Percentiles rank a stretch among this genome's conserved stretches.
phyloP scores from a whole-genome alignment of 2,329 filamentous ascomycete species.

The Penicillium freii region DNA sequence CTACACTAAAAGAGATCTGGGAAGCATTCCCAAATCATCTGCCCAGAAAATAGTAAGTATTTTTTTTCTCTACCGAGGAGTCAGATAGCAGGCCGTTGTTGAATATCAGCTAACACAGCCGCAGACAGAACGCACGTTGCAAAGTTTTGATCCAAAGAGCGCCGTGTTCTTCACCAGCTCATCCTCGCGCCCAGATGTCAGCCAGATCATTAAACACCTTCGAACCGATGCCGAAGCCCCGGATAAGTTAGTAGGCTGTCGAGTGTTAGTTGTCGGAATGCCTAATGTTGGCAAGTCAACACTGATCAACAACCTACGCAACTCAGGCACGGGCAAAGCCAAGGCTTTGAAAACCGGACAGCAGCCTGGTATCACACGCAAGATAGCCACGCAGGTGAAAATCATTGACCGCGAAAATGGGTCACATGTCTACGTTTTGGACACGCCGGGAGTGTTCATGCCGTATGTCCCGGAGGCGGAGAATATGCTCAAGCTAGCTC shows the following conservation, averaged over 20 bases:
- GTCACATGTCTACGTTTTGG: constrained; percentile 75
- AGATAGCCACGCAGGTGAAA: constrained; percentile 78
- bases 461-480: constrained; percentile 83
- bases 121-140: constrained; percentile 35
- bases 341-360: constrained; percentile 81
- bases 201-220: constrained; percentile 35
- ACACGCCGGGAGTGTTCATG: constrained; percentile 93
- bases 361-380: constrained; percentile 86
- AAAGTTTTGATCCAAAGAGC: constrained; percentile 34
- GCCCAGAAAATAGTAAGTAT: constrained; percentile 42
- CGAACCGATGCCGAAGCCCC: constrained; percentile 31
- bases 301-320: constrained; percentile 81
- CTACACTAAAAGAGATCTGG: constrained; percentile 87
- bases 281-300: constrained; percentile 96
- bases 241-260: constrained; percentile 69
- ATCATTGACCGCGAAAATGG: constrained; percentile 61
- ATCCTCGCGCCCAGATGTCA: constrained; percentile 31
- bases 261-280: constrained; percentile 90
- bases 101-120: neutral
- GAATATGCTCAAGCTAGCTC: constrained; percentile 90
- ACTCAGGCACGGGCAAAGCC: constrained; percentile 59
- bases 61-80: neutral
- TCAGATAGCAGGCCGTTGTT: neutral
- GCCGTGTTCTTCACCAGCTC: constrained; percentile 39
- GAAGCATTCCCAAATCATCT: constrained; percentile 44